phyloP scores from a whole-genome alignment of 2,329 filamentous ascomycete species.

The Cladosporium sp. region DNA sequence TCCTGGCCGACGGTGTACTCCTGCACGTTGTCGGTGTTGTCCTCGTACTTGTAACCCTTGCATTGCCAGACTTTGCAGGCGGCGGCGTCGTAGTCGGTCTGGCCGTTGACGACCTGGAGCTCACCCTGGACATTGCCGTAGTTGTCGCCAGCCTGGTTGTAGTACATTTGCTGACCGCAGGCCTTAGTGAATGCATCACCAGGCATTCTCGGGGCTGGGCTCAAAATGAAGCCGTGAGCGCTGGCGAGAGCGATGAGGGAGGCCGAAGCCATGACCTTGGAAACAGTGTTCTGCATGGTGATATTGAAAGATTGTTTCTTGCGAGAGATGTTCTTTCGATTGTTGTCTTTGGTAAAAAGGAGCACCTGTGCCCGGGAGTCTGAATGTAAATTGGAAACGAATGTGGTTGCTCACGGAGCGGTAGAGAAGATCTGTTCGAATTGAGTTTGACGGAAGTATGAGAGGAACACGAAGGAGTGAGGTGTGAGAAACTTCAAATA shows the following conservation, averaged over 20 bases:
- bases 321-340: neutral
- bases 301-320: neutral
- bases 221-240: slow-evolving; percentile 52
- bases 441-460: neutral
- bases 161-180: slow-evolving; percentile 53
- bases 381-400: slow-evolving; percentile 8
- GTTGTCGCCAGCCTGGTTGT: slow-evolving; percentile 51
- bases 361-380: slow-evolving; percentile 8
- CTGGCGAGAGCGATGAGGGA: slow-evolving; percentile 44
- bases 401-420: slow-evolving; percentile 10
- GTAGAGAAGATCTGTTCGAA: slow-evolving; percentile 2
- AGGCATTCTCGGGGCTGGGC: slow-evolving; percentile 47
- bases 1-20: slow-evolving; percentile 49
- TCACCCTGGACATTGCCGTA: slow-evolving; percentile 56
- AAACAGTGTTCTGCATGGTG: slow-evolving; percentile 11
- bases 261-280: slow-evolving; percentile 22
- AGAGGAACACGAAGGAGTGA: neutral
- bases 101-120: slow-evolving; percentile 43
- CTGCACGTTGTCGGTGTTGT: slow-evolving; percentile 52
- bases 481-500: slow-evolving; percentile 1
- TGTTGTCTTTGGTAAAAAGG: neutral
- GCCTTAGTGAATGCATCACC: slow-evolving; percentile 49
- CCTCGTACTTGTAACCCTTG: slow-evolving; percentile 55
- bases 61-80: slow-evolving; percentile 26
- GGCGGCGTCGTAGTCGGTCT: slow-evolving; percentile 23